Evolutionary conservation across 768 basidiomycete species (phyloP), one percentile per base, ranked within the genome.

Genomic region (Lentinula aciculospora): DNA sequence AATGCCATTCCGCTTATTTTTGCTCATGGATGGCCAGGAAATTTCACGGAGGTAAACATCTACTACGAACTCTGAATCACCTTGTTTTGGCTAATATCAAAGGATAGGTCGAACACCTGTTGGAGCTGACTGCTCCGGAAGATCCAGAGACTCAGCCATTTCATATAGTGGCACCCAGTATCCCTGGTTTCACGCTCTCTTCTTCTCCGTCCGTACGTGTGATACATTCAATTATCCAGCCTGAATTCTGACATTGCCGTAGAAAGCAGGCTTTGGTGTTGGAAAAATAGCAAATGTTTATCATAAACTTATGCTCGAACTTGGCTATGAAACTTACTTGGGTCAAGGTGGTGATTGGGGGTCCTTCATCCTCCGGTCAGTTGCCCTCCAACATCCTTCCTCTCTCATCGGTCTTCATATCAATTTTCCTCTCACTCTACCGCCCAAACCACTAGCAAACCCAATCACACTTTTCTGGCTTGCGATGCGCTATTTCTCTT

Each of bases 1-100:
- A 68, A 73, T 40, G 80, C 82, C 0, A 73, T 83, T 25, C 81
- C 82, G 1, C 67, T 84, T 19, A 66, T 83, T n/a, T 82, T 79
- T 62, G 72, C 77, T 12, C 82, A 84, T 61, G 82, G 82, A 4
- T 84, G 82, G 74, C 74, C 72, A 8, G 73, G 72, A 6, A 71
- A 69, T 39, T 73, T 73, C 56, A 67, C 69, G 6, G 71, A 74
- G 71, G 72, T 70, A 42, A 37, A 56, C 39, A 4, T 28, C 3
- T 9, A 32, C 36, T 51, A 53, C 46, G 6, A 10, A 3, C 13
- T 32, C 6, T 3, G 4, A 12, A 1, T 13, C 34, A 9, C n/a
- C n/a, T n/a, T n/a, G n/a, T 19, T 8, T 4, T 23, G 25, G 4
- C 10, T 39, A 23, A 37, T 17, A 1, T 8, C 40, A 17, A 39